phyloP scores from a whole-genome alignment of 257 asterid genomes.

The Lycium barbarum region DNA sequence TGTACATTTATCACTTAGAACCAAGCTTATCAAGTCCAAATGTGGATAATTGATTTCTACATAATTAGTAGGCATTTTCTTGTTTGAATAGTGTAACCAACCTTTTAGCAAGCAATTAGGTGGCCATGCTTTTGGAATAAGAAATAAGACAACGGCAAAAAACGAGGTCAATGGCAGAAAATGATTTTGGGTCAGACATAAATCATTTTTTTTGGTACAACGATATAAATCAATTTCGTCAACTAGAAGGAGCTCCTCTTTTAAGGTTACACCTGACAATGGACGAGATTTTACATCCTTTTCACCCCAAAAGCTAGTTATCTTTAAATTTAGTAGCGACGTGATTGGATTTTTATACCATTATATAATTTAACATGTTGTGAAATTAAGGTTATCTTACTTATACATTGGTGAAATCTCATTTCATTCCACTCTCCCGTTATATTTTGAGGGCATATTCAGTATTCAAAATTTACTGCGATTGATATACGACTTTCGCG shows the following conservation, averaged over 20 bases:
- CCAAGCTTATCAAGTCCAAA: not conserved
- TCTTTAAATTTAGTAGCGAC: too few relatives aligned
- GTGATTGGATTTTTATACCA: too few relatives aligned
- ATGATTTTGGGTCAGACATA: not conserved
- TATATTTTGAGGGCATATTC: too few relatives aligned
- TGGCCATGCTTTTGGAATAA: constrained; percentile 24
- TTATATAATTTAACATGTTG: too few relatives aligned
- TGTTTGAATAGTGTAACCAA: constrained; percentile 2
- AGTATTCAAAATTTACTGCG: too few relatives aligned
- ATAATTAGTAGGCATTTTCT: not conserved
- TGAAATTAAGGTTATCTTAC: too few relatives aligned
- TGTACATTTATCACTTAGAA: not conserved
- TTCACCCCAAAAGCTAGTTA: not conserved
- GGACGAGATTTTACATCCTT: constrained; percentile 33
- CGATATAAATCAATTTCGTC: not conserved
- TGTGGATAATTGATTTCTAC: not conserved
- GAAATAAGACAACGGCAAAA: constrained; percentile 18
- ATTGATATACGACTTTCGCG: too few relatives aligned
- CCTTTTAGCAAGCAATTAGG: constrained; percentile 24
- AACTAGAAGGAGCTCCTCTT: not conserved
- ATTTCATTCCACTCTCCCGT: too few relatives aligned
- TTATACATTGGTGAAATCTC: too few relatives aligned
- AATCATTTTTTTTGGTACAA: not conserved
- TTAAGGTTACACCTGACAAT: not conserved
- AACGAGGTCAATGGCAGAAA: constrained; percentile 11